Base-by-base conservation (phyloP, 2,329 filamentous ascomycete species). In the Colletotrichum lini region DNA sequence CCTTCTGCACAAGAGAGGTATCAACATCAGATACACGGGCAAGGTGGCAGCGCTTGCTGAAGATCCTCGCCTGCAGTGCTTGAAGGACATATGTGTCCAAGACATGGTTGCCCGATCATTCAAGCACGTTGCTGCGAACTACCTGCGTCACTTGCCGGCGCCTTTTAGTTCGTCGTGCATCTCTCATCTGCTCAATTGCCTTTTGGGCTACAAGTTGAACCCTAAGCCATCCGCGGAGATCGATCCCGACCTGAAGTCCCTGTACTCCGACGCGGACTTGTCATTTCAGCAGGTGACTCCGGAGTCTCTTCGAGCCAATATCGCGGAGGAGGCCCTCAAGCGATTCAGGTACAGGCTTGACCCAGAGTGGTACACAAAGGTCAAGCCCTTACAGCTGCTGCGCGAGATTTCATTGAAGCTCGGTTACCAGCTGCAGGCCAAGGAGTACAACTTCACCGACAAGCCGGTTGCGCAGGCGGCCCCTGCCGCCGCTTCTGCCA, bases 1-100 rank as follows among this genome's bases (percentile, higher is more conserved):
- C 74, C 89, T 98, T 62, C 87, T 99, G 79, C 96, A 99, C 86
- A 98, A 98, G 87, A 94, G 96, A 52, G 96, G 96, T 83, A 95
- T 99, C 85, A 99, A 99, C 84, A 89, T 98, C 73, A 91, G 97
- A 78, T 99, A 99, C 81, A 88, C 98, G n/a, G 96, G 96, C 75
- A 93, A 91, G 81, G 83, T 99, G 73, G 93, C 94, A 15, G 86
- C 89, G 70, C 87, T 93, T 62, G 90, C 92, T 76, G 89, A 89
- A 74, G 92, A 92, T 67, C 87, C 90, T 65, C 92, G 94, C 73
- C 87, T 98, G 30, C 86, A 91, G 76, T 95, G 95, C 73, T 86
- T 99, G 76, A 91, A 90, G 74, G 89, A 91, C 67, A 89, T 99
- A 47, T 89, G 93, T 72, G 82, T 94, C 52, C 96, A 98, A 79